phyloP scores from a whole-genome alignment of 768 basidiomycete genomes.

The Russula brevipes region DNA sequence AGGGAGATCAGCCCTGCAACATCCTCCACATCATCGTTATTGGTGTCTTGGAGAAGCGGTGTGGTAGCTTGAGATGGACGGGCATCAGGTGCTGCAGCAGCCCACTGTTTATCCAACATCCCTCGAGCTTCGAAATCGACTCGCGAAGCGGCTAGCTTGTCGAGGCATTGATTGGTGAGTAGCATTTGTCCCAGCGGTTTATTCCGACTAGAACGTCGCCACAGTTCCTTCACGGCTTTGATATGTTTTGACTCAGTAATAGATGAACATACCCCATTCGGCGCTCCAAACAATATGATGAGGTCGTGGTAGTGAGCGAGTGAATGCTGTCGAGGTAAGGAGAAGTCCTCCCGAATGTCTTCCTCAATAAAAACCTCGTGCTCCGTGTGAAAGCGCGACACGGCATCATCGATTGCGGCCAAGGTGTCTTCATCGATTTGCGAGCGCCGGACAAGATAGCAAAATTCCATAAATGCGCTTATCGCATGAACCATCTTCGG shows the following conservation, averaged over 20 bases:
- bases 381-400: background rate
- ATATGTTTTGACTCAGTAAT: too few relatives aligned
- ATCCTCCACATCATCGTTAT: too few relatives aligned
- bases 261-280: too few relatives aligned
- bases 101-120: too few relatives aligned
- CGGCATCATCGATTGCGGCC: background rate
- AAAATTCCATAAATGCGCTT: background rate
- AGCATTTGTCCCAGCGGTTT: background rate
- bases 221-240: background rate
- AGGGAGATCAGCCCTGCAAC: too few relatives aligned
- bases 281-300: background rate
- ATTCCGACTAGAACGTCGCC: background rate
- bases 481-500: background rate
- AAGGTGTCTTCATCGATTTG: background rate
- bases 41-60: too few relatives aligned
- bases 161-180: background rate
- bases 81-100: too few relatives aligned
- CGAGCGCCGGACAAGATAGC: background rate
- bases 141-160: background rate
- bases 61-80: too few relatives aligned
- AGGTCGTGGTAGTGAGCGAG: slow-evolving; percentile 26
- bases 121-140: too few relatives aligned
- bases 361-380: background rate
- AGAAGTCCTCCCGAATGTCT: slow-evolving; percentile 8
- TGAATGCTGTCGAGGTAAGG: slow-evolving; percentile 30